Evolutionary conservation across 1,284 basidiomycete species (phyloP), one percentile per base, ranked within the genome.

Genomic region (Ceratorhiza oryzae-sativae): DNA sequence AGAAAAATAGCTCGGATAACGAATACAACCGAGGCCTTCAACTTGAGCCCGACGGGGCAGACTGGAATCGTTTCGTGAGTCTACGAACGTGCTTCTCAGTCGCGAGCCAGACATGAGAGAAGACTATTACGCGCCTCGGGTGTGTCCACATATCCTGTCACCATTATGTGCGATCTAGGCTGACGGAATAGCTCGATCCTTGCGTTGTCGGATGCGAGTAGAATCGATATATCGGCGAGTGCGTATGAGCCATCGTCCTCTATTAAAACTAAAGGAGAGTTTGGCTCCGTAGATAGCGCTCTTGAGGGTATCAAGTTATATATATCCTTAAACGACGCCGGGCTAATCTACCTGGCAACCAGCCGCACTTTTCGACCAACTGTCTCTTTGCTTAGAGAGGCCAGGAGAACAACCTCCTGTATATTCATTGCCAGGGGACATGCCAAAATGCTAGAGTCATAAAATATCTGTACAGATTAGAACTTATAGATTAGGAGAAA

Each of bases 131-230:
- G 20, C 25, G 42, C 65, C 30, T 70, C 65, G 15, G 42, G 51
- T 23, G 8, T n/a, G 30, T 70, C 65, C 18, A 70, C 53, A 32
- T 70, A 70, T 10, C 65, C 65, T 32, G 65, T 70, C 6, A 70
- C 27, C 65, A 70, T 70, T 9, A 70, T 34, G 48, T 70, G 65
- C 13, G 27, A 70, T 15, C 25, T 58, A 3, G 53, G 65, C 27
- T 58, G 53, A 34, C 27, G 53, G 18, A 70, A 70, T 15, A 70
- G 39, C 23, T 58, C 53, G 20, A 70, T n/a, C 20, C 4, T 46
- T 20, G 65, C 30, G n/a, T 70, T 70, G 32, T 70, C 42, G 27
- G 65, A 56, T 18, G 65, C 25, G 23, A 70, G 53, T 32, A 58
- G 18, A 6, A 70, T 27, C 20, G 65, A 46, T 4, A 70, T 41